Evolutionary conservation across 2,329 filamentous ascomycete species (phyloP).

Genomic region (Colletotrichum tropicale): DNA sequence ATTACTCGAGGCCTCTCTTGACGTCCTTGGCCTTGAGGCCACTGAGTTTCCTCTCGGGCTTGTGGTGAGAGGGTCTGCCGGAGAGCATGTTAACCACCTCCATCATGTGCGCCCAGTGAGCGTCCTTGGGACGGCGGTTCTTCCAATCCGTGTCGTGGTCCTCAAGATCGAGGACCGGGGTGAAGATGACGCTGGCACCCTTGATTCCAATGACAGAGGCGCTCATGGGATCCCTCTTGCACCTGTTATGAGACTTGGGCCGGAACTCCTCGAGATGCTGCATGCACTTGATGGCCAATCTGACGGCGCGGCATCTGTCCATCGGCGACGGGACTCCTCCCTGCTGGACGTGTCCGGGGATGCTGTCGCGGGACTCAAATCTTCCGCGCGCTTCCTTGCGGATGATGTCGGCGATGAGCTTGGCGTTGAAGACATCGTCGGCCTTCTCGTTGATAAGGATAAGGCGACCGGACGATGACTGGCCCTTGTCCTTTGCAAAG

Average conservation of each 20-base stretch:
- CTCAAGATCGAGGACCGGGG: conserved; percentile 80
- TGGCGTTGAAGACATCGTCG: conserved; percentile 87
- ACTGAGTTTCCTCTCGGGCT: conserved; percentile 53
- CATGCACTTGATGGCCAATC: conserved; percentile 92
- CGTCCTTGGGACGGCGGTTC: conserved; percentile 80
- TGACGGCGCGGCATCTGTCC: conserved; percentile 91
- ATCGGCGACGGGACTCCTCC: conserved; percentile 92
- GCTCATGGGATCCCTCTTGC: conserved; percentile 75
- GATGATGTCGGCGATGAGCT: conserved; percentile 95
- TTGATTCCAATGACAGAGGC: conserved; percentile 89
- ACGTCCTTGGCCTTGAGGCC: conserved; percentile 64
- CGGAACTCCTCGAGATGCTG: conserved; percentile 85
- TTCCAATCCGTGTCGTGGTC: conserved; percentile 90
- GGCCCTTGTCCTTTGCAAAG: conserved; percentile 84
- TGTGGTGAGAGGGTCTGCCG: conserved; percentile 65
- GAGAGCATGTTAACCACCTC: conserved; percentile 84
- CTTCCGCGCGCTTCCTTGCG: conserved; percentile 89
- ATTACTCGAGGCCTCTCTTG: conserved; percentile 53
- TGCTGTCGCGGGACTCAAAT: conserved; percentile 91
- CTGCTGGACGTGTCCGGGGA: conserved; percentile 94
- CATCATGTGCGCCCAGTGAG: conserved; percentile 86
- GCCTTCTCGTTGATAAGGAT: conserved; percentile 98
- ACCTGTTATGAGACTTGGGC: conserved; percentile 66
- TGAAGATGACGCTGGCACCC: conserved; percentile 89
- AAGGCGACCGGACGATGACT: conserved; percentile 87